phyloP scores from a whole-genome alignment of 345 rosid genomes.

The Crucihimalaya himalaica region DNA sequence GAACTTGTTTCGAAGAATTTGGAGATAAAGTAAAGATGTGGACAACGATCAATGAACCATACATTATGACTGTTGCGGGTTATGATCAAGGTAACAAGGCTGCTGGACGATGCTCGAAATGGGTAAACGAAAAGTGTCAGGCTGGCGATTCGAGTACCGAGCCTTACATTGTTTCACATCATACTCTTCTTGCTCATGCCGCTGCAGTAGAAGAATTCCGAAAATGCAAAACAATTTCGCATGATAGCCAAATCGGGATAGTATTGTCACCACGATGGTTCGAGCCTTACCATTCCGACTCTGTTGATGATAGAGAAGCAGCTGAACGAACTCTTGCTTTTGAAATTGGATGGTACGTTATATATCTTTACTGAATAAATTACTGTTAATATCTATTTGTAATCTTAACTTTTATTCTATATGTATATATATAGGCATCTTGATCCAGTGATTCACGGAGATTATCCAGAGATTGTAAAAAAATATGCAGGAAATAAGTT shows the following conservation, averaged over 20 bases:
- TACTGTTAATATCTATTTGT: neutral
- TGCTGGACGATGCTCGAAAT: slow-evolving; percentile 44
- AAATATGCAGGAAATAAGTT: slow-evolving; percentile 34
- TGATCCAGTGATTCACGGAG: slow-evolving; percentile 41
- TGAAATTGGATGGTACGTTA: slow-evolving; percentile 38
- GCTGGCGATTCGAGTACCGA: slow-evolving; percentile 43
- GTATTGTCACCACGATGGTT: slow-evolving; percentile 44
- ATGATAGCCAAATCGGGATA: slow-evolving; percentile 40
- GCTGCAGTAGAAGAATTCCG: slow-evolving; percentile 44
- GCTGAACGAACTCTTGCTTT: slow-evolving; percentile 35
- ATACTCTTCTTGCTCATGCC: slow-evolving; percentile 45
- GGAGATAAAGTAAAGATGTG: slow-evolving; percentile 59
- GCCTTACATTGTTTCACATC: slow-evolving; percentile 43
- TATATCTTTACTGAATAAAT: neutral
- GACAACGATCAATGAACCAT: slow-evolving; percentile 57
- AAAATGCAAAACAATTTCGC: slow-evolving; percentile 22
- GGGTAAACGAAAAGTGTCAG: slow-evolving; percentile 35
- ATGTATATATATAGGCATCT: slow-evolving; percentile 35
- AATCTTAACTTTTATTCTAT: neutral
- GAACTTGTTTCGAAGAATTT: slow-evolving; percentile 46
- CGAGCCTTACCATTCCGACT: slow-evolving; percentile 35
- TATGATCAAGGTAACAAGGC: slow-evolving; percentile 43
- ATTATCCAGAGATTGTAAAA: slow-evolving; percentile 37
- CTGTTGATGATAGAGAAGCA: slow-evolving; percentile 35
- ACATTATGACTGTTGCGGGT: slow-evolving; percentile 35